phyloP scores from a whole-genome alignment of 1,139 yeast species.

The Sugiyamaella novakii region DNA sequence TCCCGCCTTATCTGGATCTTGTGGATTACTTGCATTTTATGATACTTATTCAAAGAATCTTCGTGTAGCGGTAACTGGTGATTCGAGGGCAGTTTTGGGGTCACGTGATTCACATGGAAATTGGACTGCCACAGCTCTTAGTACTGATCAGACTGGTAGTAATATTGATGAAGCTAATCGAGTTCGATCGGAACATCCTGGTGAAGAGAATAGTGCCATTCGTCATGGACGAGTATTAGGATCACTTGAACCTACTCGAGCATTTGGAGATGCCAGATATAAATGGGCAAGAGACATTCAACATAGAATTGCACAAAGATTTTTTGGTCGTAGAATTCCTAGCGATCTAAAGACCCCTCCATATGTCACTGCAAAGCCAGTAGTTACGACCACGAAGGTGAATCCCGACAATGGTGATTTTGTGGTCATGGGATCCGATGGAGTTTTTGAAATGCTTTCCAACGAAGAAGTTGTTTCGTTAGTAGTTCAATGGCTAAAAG shows the following conservation, averaged over 20 bases:
- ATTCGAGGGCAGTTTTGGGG: conserved; percentile 89
- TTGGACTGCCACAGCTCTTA: conserved; percentile 87
- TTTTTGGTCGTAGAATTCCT: conserved; percentile 84
- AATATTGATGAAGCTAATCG: conserved; percentile 86
- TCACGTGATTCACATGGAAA: conserved; percentile 60
- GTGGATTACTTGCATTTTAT: conserved; percentile 85
- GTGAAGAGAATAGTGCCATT: conserved; percentile 78
- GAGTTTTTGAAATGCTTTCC: conserved; percentile 85
- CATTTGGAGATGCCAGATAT: conserved; percentile 96
- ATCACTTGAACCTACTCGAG: conserved; percentile 92
- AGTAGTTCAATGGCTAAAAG: conserved; percentile 93
- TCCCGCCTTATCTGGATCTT: conserved; percentile 95
- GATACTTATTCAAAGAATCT: conserved; percentile 72
- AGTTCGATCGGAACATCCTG: conserved; percentile 85
- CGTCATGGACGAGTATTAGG: conserved; percentile 87
- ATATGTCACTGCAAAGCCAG: conserved; percentile 96
- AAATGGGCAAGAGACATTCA: conserved; percentile 81
- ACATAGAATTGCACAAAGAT: conserved; percentile 68
- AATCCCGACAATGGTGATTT: conserved; percentile 76
- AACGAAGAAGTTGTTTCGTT: conserved; percentile 91
- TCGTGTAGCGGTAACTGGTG: conserved; percentile 95
- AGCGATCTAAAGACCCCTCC: conserved; percentile 86
- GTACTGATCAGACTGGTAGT: conserved; percentile 94
- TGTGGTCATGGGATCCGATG: conserved; percentile 92
- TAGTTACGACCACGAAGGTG: conserved; percentile 77